These are phyloP conservation scores for Porphyrellus cyaneotinctus DNA, from an alignment of 768 basidiomycete genomes.

Conservation along the genomic window DNA sequence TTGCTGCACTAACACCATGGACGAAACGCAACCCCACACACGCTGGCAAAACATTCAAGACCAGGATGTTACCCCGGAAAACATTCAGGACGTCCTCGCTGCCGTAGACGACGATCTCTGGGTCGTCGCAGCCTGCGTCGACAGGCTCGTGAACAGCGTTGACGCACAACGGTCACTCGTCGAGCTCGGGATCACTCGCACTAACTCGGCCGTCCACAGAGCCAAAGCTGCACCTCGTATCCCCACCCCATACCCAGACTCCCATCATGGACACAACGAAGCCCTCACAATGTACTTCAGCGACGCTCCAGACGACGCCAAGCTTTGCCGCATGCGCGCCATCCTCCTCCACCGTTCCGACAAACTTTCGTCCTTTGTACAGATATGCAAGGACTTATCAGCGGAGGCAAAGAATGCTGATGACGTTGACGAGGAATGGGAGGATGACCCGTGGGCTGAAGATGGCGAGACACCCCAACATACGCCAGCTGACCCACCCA, in stretches of 20 bases:
- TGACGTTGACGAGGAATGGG: conserved; percentile 43
- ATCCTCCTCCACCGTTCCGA: conserved; percentile 68
- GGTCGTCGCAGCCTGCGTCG: conserved; percentile 70
- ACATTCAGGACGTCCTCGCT: conserved; percentile 45
- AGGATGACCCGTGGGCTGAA: conserved; percentile 67
- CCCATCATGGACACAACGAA: conserved; percentile 16
- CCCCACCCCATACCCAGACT: conserved; percentile 16
- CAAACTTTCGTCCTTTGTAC: conserved; percentile 66
- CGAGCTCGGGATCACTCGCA: conserved; percentile 60
- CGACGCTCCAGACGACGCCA: conserved; percentile 54
- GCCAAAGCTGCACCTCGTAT: conserved; percentile 38
- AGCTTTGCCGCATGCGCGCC: conserved; percentile 60
- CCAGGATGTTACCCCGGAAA: conserved; percentile 50
- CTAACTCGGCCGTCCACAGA: conserved; percentile 44
- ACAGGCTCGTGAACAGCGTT: conserved; percentile 59
- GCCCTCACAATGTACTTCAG: conserved; percentile 52
- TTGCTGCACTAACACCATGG: conserved; percentile 30
- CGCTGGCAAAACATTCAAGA: conserved; percentile 58
- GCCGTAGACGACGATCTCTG: conserved; percentile 65
- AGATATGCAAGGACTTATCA: conserved; percentile 48
- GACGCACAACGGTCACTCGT: conserved; percentile 55
- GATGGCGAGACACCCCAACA: conserved; percentile 28
- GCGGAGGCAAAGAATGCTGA: conserved; percentile 24
- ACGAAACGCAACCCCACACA: conserved; percentile 37
- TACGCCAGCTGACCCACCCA: conserved; percentile 34